phyloP scores from a whole-genome alignment of 2,329 filamentous ascomycete species.

The Fusarium odoratissimum region DNA sequence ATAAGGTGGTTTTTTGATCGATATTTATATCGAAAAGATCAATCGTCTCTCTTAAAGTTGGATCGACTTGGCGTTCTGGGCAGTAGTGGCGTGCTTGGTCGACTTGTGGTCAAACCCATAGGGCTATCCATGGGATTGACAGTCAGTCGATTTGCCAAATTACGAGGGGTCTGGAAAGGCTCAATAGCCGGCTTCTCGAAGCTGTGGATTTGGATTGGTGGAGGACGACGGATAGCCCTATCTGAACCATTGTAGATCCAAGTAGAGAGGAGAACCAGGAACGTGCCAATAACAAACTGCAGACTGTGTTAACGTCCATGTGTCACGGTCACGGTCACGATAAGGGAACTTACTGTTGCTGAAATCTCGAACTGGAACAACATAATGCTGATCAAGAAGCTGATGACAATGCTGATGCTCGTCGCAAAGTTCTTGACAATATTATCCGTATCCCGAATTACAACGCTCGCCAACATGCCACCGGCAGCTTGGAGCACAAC shows the following conservation, averaged over 20 bases:
- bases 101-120: slow-evolving; percentile 57
- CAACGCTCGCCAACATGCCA: slow-evolving; percentile 75
- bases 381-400: slow-evolving; percentile 84
- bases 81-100: slow-evolving; percentile 61
- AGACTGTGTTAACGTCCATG: slow-evolving; percentile 3
- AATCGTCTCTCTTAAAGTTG: slow-evolving; percentile 55
- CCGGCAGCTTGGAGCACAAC: slow-evolving; percentile 85
- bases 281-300: slow-evolving; percentile 85
- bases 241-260: slow-evolving; percentile 84
- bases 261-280: slow-evolving; percentile 81
- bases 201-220: slow-evolving; percentile 74
- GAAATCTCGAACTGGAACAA: slow-evolving; percentile 86
- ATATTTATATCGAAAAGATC: slow-evolving; percentile 4
- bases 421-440: slow-evolving; percentile 95
- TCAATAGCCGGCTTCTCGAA: slow-evolving; percentile 81
- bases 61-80: slow-evolving; percentile 53
- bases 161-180: slow-evolving; percentile 53
- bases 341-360: slow-evolving; percentile 68
- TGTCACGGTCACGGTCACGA: neutral
- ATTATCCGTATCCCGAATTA: slow-evolving; percentile 65
- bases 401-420: slow-evolving; percentile 89
- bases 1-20: neutral
- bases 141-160: slow-evolving; percentile 50
- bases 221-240: slow-evolving; percentile 64
- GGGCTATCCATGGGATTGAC: slow-evolving; percentile 57